Base-by-base conservation (phyloP, 2,329 filamentous ascomycete species). In the Colletotrichum tofieldiae region DNA sequence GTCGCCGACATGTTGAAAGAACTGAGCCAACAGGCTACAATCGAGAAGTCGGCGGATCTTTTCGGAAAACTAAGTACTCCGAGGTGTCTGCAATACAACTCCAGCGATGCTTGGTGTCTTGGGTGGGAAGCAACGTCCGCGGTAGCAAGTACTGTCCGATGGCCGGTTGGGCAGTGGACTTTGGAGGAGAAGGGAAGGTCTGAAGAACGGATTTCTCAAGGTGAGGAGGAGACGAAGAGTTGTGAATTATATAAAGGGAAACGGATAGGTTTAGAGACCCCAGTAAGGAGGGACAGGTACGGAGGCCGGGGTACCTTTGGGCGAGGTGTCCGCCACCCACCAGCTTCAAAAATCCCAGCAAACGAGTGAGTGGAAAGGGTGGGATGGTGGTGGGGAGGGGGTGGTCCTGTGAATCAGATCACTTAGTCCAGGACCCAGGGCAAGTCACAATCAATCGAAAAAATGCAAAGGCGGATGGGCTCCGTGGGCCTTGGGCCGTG, bases 321-420 rank as follows among this genome's bases (percentile, higher is more conserved):
- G 70, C 65, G 69, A 72, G 65, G 45, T 69, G 59, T 65, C 69
- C 69, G 69, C 69, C 69, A 72, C 69, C 69, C 69, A 72, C 69
- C 69, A 72, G 69, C 26, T 64, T 69, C 59, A 43, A 59, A 67
- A 72, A 69, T 72, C 69, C 69, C 69, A 72, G 69, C 69, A 72
- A 72, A 72, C 69, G 39, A 72, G 65, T 63, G 69, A 72, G 65
- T 72, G 69, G 67, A 39, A 71, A 61, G 52, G 69, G 69, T 72
- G 69, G 69, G 69, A 69, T 43, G 52, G 18, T 61, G 65, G 69
- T 69, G 69, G 69, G 65, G 65, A 63, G 63, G 67, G 69, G 59
- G 69, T 58, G 43, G 62, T 45, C 52, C 52, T 64, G 67, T 69
- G 59, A 72, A 72, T 69, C 59, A 72, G 65, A 60, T 64, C 69